Conservation (phyloP, 495 filamentous ascomycete species). For the Xylaria venustula region DNA sequence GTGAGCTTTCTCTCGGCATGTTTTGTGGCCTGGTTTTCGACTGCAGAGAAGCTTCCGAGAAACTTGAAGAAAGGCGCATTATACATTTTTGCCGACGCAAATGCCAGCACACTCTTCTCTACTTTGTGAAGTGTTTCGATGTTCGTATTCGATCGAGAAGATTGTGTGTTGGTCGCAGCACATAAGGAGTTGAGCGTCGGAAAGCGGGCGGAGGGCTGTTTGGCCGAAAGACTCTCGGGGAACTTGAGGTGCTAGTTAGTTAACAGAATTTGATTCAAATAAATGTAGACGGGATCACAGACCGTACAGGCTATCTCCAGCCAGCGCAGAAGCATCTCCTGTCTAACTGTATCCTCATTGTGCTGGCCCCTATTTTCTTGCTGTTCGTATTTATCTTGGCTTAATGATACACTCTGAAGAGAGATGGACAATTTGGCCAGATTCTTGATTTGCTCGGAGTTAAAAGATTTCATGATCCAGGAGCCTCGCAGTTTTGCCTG, state of each 20-base stretch:
- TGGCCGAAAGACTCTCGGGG: not conserved
- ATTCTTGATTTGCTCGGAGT: not conserved
- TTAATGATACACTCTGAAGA: not conserved
- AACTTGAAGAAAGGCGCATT: not conserved
- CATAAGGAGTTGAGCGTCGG: not conserved
- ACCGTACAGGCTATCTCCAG: not conserved
- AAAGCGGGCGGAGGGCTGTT: not conserved
- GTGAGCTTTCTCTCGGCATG: not conserved
- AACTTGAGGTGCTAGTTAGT: not conserved
- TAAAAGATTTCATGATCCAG: not conserved
- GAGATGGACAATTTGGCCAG: not conserved
- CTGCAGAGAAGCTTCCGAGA: not conserved
- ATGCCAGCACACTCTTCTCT: not conserved
- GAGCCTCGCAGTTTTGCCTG: not conserved
- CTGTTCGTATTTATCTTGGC: not conserved
- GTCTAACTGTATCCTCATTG: not conserved
- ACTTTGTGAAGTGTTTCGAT: not conserved
- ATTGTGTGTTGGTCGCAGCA: not conserved
- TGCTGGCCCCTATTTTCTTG: too few relatives aligned
- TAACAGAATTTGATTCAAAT: not conserved
- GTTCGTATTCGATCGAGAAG: not conserved
- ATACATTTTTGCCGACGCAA: not conserved
- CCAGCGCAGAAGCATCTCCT: not conserved
- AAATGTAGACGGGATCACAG: not conserved
- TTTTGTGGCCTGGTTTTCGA: not conserved